Evolutionary conservation across 208 protist genomes (phyloP).

Genomic region (Trypanosomatidae sp.): DNA sequence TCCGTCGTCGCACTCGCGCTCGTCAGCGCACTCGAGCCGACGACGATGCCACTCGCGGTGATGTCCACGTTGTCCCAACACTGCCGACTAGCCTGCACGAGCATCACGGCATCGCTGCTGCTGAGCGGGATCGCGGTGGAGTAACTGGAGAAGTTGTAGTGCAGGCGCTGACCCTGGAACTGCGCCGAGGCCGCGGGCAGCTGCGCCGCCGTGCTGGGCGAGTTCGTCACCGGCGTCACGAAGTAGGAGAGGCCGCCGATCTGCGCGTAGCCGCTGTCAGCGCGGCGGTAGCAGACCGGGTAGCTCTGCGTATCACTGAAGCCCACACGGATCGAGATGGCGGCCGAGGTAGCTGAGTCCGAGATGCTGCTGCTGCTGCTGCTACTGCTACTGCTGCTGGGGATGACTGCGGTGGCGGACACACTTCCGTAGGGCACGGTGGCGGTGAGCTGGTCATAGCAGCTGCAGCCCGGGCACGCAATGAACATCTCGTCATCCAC

Average conservation of each 20-base stretch:
- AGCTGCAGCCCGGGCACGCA: constrained; percentile 68
- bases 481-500: constrained; percentile 59
- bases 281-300: constrained; percentile 78
- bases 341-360: neutral
- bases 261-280: constrained; percentile 75
- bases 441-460: constrained; percentile 52
- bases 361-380: neutral
- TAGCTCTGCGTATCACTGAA: constrained; percentile 49
- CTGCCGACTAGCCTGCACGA: constrained; percentile 49
- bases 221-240: constrained; percentile 45
- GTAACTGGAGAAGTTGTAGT: constrained; percentile 54
- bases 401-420: constrained; percentile 18
- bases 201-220: constrained; percentile 34
- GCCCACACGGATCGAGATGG: constrained; percentile 63
- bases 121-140: constrained; percentile 25
- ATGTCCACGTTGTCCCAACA: constrained; percentile 76
- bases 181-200: constrained; percentile 35
- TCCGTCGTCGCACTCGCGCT: constrained; percentile 5
- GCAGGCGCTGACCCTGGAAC: constrained; percentile 82
- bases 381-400: too few species aligned
- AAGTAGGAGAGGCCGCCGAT: constrained; percentile 35
- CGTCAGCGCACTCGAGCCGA: constrained; percentile 29
- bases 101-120: constrained; percentile 59
- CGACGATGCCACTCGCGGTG: constrained; percentile 30
- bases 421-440: constrained; percentile 67